Evolutionary conservation across 2,329 filamentous ascomycete species (phyloP), one percentile per base, ranked within the genome.

Genomic region (Domatiomyces globalis): DNA sequence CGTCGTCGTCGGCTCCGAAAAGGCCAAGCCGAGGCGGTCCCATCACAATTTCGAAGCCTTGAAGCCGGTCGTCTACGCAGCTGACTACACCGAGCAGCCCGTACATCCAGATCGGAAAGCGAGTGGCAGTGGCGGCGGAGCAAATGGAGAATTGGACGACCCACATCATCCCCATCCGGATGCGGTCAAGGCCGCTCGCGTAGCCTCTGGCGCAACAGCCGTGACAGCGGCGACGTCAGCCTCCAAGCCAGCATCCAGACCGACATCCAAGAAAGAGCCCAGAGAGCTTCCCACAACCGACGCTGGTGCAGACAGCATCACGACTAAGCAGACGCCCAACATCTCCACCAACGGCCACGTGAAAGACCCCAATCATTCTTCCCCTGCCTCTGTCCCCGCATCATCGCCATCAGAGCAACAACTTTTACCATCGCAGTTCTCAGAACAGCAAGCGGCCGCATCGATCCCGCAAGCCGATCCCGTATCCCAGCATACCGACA

Each of bases 1-100:
- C 50, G 33, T 61, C 2, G 51, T 56, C n/a, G 60, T 62, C 17
- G 60, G 60, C 12, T 57, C 56, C 9, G 54, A 59, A 25, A 57
- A 62, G 5, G 60, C 59, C 19, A 58, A 59, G 48, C 50, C 49
- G 9, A 55, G 60, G 36, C 53, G 53, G 25, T 51, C 56, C 18
- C 50, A 51, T 17, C 9, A 29, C 10, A 54, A 60, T 18, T 45
- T 60, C 18, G 54, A 58, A 25, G 55, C 56, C 50, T 52, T 52
- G 51, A 55, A 55, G 47, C 57, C 60, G 1, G 45, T 57, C 44
- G 54, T 57, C 43, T 58, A 59, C 44, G 57, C 58, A 3, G 57
- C 58, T 5, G 57, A 59, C 36, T 58, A 59, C 44, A 60, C 58
- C 7, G 54, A 57, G 27, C 17, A 47, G 4, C 57, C 57, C 12